Evolutionary conservation across 352 stramenopile genomes (phyloP).

Genomic region (Pythium aphanidermatum): DNA sequence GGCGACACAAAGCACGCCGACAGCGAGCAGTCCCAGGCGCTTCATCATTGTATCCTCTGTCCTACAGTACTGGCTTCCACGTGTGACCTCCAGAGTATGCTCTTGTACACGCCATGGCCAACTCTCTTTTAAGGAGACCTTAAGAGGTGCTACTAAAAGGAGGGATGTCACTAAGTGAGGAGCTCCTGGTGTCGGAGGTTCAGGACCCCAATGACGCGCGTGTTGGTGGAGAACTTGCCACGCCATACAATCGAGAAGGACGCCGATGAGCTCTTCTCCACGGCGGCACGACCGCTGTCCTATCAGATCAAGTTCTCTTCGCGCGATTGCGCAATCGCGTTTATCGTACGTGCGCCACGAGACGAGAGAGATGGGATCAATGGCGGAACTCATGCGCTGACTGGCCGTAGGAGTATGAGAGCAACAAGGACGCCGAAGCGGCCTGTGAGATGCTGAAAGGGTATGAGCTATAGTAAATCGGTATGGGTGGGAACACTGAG

Average conservation of each 20-base stretch:
- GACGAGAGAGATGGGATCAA: no score
- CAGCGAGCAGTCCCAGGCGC: constrained; percentile 1
- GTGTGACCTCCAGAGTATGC: no score
- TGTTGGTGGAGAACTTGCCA: constrained; percentile 54
- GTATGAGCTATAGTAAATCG: no score
- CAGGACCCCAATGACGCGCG: constrained; percentile 5
- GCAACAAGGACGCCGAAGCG: constrained; percentile 46
- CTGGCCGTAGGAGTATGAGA: constrained; percentile 42
- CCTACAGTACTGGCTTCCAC: no score
- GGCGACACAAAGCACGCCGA: constrained; percentile 6
- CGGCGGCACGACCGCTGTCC: constrained; percentile 37
- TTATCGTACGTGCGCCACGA: constrained; percentile 37
- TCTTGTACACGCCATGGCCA: no score
- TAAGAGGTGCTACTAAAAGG: no score
- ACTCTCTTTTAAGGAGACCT: no score
- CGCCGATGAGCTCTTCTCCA: constrained; percentile 46
- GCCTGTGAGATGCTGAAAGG: no score
- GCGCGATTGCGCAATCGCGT: constrained; percentile 40
- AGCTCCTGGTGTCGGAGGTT: no score
- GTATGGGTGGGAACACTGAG: no score
- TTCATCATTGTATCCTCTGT: constrained; percentile 12
- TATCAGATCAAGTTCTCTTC: constrained; percentile 50
- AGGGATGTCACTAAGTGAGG: no score
- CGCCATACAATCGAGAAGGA: constrained; percentile 46
- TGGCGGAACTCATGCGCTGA: no score